A percentile compares a stretch with the other conserved stretches of the same genome.
These are phyloP conservation scores for Neofusicoccum cordaticola DNA, from an alignment of 2,329 filamentous ascomycete species.

Conservation along the genomic window DNA sequence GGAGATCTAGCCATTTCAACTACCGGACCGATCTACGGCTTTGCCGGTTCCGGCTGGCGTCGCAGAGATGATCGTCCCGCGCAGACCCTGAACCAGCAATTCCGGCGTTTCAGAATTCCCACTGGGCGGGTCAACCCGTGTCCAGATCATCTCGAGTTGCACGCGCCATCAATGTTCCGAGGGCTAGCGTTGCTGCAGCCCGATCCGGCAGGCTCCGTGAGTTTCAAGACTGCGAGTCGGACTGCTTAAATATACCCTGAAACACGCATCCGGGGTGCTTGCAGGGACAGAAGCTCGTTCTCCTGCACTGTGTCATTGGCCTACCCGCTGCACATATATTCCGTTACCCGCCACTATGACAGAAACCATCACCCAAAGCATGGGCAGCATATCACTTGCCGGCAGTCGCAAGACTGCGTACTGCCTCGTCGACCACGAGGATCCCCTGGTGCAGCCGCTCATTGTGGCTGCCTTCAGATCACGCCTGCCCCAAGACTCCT, in stretches of 20 bases:
- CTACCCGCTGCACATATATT: not conserved
- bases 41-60: too few relatives aligned
- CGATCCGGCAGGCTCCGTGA: not conserved
- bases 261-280: too few relatives aligned
- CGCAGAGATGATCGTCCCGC: too few relatives aligned
- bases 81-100: too few relatives aligned
- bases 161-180: not conserved
- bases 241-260: too few relatives aligned
- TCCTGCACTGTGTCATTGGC: too few relatives aligned
- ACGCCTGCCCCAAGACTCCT: constrained; percentile 55
- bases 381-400: not conserved
- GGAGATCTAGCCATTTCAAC: too few relatives aligned
- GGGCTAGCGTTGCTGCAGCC: not conserved
- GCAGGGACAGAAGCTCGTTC: not conserved
- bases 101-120: not conserved
- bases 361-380: not conserved
- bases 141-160: not conserved
- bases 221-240: too few relatives aligned
- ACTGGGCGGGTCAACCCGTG: not conserved
- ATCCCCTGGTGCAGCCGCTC: constrained; percentile 83
- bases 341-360: not conserved
- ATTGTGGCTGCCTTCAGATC: constrained; percentile 68
- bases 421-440: constrained; percentile 49
- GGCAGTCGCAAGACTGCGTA: not conserved
- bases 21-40: too few relatives aligned